These are phyloP conservation scores for Aspergillus felis DNA, from an alignment of 2,329 filamentous ascomycete genomes.

Conservation along the genomic window DNA sequence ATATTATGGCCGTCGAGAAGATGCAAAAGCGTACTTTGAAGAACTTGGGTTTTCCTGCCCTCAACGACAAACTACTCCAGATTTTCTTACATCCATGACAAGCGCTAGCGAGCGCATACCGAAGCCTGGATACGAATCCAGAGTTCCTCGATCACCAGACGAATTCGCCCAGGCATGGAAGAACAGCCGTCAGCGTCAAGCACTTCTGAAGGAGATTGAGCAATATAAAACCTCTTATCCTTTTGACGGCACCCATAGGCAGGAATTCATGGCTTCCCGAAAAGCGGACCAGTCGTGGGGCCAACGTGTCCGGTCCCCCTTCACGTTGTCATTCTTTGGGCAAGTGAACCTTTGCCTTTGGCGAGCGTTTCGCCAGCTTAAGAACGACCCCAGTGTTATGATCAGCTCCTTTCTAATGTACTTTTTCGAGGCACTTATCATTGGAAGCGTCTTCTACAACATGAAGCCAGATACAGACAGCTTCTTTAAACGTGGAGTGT, in stretches of 20 bases:
- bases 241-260: conserved; percentile 28
- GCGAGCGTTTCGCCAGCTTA: conserved; percentile 71
- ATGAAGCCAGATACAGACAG: conserved; percentile 58
- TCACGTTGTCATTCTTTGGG: conserved; percentile 69
- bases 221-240: conserved; percentile 26
- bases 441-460: conserved; percentile 76
- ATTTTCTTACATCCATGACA: conserved; percentile 66
- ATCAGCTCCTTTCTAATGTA: conserved; percentile 62
- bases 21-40: conserved; percentile 62
- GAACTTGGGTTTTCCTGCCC: conserved; percentile 64
- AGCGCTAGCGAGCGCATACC: conserved; percentile 56
- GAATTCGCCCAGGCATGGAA: conserved; percentile 60
- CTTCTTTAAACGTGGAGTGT: conserved; percentile 70
- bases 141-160: conserved; percentile 61
- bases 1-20: conserved; percentile 60
- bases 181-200: conserved; percentile 42
- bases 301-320: conserved; percentile 66
- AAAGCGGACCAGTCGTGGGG: conserved; percentile 34
- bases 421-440: conserved; percentile 67
- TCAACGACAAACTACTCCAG: conserved; percentile 60
- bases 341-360: conserved; percentile 73
- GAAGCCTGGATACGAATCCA: conserved; percentile 54
- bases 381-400: conserved; percentile 69
- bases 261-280: conserved; percentile 32
- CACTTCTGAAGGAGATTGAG: conserved; percentile 36